Evolutionary conservation across 108 stramenopile genomes (phyloP), one percentile per base, ranked within the genome.

Genomic region (Conticribra guillardii): DNA sequence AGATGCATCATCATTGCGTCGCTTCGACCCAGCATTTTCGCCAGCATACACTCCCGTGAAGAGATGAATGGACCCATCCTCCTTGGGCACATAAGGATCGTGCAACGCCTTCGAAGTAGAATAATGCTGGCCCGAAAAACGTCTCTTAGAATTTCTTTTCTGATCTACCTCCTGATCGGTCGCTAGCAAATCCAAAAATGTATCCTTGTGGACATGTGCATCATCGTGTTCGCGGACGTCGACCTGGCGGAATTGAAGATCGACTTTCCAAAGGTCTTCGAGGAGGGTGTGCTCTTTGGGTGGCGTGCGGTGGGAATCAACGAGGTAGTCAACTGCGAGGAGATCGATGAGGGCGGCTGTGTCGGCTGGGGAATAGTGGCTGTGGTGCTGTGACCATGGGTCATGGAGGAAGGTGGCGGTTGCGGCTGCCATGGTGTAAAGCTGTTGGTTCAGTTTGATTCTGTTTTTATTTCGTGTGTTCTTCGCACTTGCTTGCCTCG

Each of bases 131-230:
- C 54, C 66, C 15, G 19, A 4, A 16, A 34, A 52, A 1, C 29
- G 41, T 17, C 44, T 33, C 0, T 24, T 11, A 3, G 24, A 32
- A 33, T 51, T 16, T 29, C 34, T 64, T 19, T 41, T 30, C 17
- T 51, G 45, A 46, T 79, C 79, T n/a, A 79, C 53, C 47, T 68
- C 66, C 47, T 63, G 31, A 49, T 79, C 79, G 16, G 62, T 56
- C 11, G 50, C 46, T 2, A 79, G 52, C 26, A 79, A 47, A 65
- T 79, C 66, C 28, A 72, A 28, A 49, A 79, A 62, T 21, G 61
- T 2, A 46, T 71, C 64, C 48, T 56, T 69, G 22, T 58, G 33
- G 19, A 63, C 68, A 7, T 4, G 49, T 0, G 55, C 51, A 46
- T 78, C 55, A 0, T 23, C 28, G 63, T 57, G 55, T 2, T 58